Evolutionary conservation across 2,329 filamentous ascomycete species (phyloP).

Genomic region (Fusarium sp.): DNA sequence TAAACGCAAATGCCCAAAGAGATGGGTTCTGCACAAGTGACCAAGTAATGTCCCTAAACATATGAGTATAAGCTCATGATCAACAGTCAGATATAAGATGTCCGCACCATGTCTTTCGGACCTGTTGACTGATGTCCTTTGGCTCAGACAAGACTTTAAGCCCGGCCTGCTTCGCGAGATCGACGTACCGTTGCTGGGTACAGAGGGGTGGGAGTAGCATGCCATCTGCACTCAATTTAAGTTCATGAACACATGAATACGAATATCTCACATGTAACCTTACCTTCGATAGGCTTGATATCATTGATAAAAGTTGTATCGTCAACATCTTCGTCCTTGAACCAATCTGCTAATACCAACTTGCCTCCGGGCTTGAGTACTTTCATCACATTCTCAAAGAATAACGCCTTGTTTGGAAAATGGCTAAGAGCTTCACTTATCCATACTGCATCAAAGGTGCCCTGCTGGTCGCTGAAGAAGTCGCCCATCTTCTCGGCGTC

Average conservation of each 20-base stretch:
- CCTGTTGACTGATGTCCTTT: slow-evolving; percentile 66
- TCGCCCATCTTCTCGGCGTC: slow-evolving; percentile 70
- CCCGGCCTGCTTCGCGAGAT: slow-evolving; percentile 59
- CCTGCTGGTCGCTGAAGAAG: slow-evolving; percentile 54
- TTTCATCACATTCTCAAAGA: slow-evolving; percentile 62
- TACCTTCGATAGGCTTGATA: slow-evolving; percentile 68
- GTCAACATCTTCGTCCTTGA: slow-evolving; percentile 61
- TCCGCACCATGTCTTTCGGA: slow-evolving; percentile 67
- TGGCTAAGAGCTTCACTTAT: slow-evolving; percentile 71
- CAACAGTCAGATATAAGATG: not conserved
- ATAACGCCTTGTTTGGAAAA: slow-evolving; percentile 67
- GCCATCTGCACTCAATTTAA: slow-evolving; percentile 54
- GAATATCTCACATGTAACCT: not conserved
- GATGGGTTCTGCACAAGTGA: slow-evolving; percentile 67
- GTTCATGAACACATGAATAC: not conserved
- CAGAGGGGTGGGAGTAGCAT: slow-evolving; percentile 69
- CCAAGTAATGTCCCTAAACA: slow-evolving; percentile 69
- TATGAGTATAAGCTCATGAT: not conserved
- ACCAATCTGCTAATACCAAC: slow-evolving; percentile 70
- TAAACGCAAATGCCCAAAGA: slow-evolving; percentile 69
- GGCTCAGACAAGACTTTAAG: slow-evolving; percentile 57
- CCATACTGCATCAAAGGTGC: slow-evolving; percentile 66
- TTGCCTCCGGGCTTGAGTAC: slow-evolving; percentile 61
- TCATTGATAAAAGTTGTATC: slow-evolving; percentile 58
- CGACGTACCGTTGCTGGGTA: slow-evolving; percentile 62